A percentile compares a stretch with the other conserved stretches of the same genome.
Conservation (phyloP, 768 basidiomycete species). For the Termitomyces sp. region DNA sequence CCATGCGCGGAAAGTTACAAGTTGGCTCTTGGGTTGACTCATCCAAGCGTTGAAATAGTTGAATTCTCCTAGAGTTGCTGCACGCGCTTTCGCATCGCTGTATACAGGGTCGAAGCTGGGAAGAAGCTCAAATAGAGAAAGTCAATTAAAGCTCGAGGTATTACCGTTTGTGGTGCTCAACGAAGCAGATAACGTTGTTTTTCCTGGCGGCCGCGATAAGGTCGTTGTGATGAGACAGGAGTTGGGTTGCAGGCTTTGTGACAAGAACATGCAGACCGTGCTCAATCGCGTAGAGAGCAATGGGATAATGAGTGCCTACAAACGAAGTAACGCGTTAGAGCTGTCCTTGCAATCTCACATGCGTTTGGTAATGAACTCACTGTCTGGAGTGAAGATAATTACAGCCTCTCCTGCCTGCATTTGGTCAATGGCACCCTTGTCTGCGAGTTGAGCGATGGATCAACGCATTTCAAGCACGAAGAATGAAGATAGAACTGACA, state of each 20-base stretch:
- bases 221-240: constrained; percentile 77
- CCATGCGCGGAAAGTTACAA: constrained; percentile 94
- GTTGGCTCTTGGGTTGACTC: constrained; percentile 94
- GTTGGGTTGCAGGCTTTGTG: constrained; percentile 90
- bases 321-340: neutral
- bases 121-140: neutral
- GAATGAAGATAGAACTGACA: constrained; percentile 49
- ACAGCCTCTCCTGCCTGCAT: constrained; percentile 83
- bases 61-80: constrained; percentile 78
- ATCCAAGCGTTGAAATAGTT: constrained; percentile 98
- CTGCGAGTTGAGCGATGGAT: constrained; percentile 33
- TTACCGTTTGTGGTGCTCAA: constrained; percentile 92
- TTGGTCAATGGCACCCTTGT: constrained; percentile 76
- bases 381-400: constrained; percentile 91
- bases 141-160: constrained; percentile 3
- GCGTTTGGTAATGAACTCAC: constrained; percentile 33
- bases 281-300: constrained; percentile 84
- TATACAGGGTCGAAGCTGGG: constrained; percentile 84
- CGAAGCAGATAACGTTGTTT: constrained; percentile 83
- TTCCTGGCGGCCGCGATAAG: constrained; percentile 75
- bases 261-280: constrained; percentile 84
- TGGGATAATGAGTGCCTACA: constrained; percentile 79
- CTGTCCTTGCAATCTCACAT: neutral
- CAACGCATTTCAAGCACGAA: neutral
- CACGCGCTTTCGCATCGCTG: constrained; percentile 82